These are phyloP conservation scores for Comarum palustre DNA, from an alignment of 306 rosid species.

Conservation along the genomic window DNA sequence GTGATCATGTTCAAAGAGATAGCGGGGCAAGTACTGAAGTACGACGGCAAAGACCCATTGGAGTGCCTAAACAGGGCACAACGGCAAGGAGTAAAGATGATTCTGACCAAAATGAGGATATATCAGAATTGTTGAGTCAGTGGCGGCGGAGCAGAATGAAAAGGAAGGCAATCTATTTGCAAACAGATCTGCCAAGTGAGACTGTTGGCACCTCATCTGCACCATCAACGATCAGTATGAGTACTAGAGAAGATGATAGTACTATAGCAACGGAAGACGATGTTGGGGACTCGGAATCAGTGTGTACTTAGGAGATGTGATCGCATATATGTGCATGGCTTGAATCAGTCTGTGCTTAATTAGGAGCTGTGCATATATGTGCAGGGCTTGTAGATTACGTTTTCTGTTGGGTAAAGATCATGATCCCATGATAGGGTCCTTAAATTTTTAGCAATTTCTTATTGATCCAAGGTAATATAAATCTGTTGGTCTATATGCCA, in stretches of 20 bases:
- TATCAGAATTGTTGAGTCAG: constrained; percentile 55
- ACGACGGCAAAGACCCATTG: no score
- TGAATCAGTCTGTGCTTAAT: constrained; percentile 44
- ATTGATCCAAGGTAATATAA: neutral
- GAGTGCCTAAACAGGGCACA: constrained; percentile 17
- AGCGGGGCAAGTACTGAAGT: neutral
- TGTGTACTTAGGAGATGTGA: constrained; percentile 19
- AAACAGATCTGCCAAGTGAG: constrained; percentile 30
- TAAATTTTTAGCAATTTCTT: neutral
- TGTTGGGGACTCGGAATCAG: constrained; percentile 70
- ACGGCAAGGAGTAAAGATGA: neutral
- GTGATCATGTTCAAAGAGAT: neutral
- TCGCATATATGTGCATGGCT: neutral
- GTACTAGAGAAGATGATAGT: constrained; percentile 44
- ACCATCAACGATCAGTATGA: constrained; percentile 38
- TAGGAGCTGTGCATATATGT: neutral
- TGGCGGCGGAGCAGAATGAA: constrained; percentile 55
- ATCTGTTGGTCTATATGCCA: neutral
- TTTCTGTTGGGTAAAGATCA: neutral
- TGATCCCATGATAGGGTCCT: neutral
- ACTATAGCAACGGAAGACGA: constrained; percentile 43
- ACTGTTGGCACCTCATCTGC: constrained; percentile 46
- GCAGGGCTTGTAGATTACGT: neutral
- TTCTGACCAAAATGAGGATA: constrained; percentile 35
- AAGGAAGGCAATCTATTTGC: constrained; percentile 44